Base-by-base conservation (phyloP, 139 green algal genomes). In the Chlorella sorokiniana region DNA sequence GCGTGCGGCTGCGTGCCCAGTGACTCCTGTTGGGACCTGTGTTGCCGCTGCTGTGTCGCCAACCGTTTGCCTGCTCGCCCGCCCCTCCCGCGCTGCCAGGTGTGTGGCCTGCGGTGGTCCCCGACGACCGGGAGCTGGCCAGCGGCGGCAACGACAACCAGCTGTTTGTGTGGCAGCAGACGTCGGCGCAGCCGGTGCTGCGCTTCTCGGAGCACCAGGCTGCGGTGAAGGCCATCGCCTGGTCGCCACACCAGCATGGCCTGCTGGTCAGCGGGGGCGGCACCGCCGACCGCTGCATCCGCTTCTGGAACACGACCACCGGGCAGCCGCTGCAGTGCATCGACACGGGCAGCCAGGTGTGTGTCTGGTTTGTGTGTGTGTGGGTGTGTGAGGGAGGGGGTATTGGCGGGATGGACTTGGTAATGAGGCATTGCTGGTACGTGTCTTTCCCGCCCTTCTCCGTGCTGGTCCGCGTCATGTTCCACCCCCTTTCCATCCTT, bases 201-300 rank as follows among this genome's bases (percentile, higher is more conserved):
- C 83, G 88, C 10, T 96, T 94, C 75, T 80, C 40, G 6, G 90
- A 96, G 42, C 95, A 98, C 87, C 38, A 61, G 61, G 95, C 95
- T 2, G 95, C 95, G 25, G 95, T 98, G 29, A 98, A 98, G 88
- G 96, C 96, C 40, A 97, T 99, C 64, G 93, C 95, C 0, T 99
- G 96, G 96, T 98, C 93, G 18, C 96, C 96, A 2, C 96, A 99
- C 88, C 93, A 98, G 88, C 96, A 99, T 75, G 94, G 96, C 42
- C 83, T 99, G 81, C 91, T 99, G 35, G 96, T 95, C 3, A 94
- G 86, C 31, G 96, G 96, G 4, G 96, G 96, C n/a, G 96, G 96
- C 76, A 98, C 96, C 10, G 96, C 96, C 10, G 96, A 99, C 86
- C 86, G 95, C 65, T 97, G 91, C 90, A 98, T 99, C 48, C 91